Evolutionary conservation across 106 monocot species (phyloP), one percentile per base, ranked within the genome.

Genomic region (Gastrodia elata): DNA sequence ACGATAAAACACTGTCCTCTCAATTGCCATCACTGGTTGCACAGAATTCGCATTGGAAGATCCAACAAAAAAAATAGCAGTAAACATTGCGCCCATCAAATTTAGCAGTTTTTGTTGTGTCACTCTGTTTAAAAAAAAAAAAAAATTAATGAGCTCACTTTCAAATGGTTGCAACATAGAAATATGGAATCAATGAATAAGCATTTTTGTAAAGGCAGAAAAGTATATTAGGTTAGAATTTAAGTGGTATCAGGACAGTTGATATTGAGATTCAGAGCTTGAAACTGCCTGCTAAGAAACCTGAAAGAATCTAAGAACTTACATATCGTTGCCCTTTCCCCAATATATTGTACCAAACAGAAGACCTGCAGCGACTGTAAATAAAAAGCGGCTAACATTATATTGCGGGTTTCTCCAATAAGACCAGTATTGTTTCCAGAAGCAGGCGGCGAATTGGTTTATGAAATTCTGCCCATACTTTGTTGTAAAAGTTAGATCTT

Each of bases 331-430:
- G 38, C 81, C 89, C 73, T 76, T 79, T 30, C 81, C 71, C 96
- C 89, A 96, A 77, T 86, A 96, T 20, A 96, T 80, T 41, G 87
- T 90, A 43, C 96, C 96, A 58, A 96, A 96, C 8, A 96, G 40
- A 73, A 92, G 64, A 64, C 82, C 91, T 6, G 71, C 80, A 7
- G 90, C 65, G 27, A 84, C 0, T 46, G 92, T 90, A 75, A 69
- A 74, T 74, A 88, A 79, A 64, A 86, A 84, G 18, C 96, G 80
- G 33, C 81, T 68, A 22, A 80, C 76, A 80, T 92, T 97, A 64
- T 97, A 97, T 42, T 83, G 76, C 76, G 96, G 89, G 71, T 97
- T 86, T 68, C 88, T 87, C 96, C 92, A 97, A 79, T 92, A 97
- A 37, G 96, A 97, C 87, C 79, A 86, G 74, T 86, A 52, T 37